Conservation (phyloP, 2,329 filamentous ascomycete genomes). For the Zasmidium cellare region DNA sequence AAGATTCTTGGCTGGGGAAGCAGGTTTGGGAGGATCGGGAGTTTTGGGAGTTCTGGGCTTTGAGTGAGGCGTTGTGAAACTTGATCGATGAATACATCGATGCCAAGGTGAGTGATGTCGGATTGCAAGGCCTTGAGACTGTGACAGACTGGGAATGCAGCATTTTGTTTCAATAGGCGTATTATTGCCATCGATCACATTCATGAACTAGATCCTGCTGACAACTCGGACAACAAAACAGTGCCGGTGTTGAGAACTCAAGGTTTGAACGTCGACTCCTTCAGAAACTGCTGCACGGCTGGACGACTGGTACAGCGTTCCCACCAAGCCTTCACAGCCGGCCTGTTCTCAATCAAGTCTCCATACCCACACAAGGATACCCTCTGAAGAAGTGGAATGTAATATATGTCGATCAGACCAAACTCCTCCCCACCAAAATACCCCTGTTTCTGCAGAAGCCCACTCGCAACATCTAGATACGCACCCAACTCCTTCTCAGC, state of each 20-base stretch:
- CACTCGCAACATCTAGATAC: background rate
- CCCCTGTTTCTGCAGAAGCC: background rate
- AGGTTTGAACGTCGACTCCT: no score
- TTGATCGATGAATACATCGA: no score
- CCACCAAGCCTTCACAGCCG: background rate
- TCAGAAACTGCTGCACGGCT: background rate
- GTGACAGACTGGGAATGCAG: no score
- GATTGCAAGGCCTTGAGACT: no score
- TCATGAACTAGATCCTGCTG: no score
- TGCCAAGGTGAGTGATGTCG: no score
- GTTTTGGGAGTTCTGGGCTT: no score
- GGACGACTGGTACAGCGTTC: background rate
- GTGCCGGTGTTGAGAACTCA: no score
- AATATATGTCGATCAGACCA: background rate
- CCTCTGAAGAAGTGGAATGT: background rate
- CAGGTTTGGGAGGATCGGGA: background rate
- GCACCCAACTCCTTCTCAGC: background rate
- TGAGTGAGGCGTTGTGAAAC: no score
- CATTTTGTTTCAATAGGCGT: no score
- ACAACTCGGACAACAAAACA: no score
- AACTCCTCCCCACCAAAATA: background rate
- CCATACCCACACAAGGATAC: background rate
- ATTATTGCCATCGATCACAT: no score
- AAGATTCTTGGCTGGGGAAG: background rate
- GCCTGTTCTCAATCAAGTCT: background rate